Percentiles rank a stretch among this genome's conserved stretches.
These are phyloP conservation scores for Gomphus bonarii DNA, from an alignment of 1,284 basidiomycete species.

Conservation along the genomic window DNA sequence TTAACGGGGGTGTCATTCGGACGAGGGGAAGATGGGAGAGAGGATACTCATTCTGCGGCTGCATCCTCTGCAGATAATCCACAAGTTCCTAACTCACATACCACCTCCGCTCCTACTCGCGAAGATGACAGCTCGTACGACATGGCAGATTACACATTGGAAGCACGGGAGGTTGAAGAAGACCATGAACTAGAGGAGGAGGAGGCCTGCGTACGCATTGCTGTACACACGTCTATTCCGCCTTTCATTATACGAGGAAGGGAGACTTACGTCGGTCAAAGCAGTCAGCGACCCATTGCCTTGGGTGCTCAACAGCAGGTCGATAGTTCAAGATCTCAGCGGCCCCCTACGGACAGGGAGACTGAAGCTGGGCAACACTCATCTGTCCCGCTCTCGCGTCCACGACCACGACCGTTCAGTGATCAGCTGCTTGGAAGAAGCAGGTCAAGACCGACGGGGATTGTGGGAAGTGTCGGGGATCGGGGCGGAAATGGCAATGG, in stretches of 20 bases:
- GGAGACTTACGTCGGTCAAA: neutral
- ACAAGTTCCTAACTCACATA: neutral
- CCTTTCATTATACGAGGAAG: neutral
- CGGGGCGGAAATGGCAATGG: neutral
- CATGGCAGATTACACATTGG: neutral
- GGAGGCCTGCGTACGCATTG: constrained; percentile 6
- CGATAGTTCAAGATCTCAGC: no score
- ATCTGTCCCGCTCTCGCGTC: constrained; percentile 29
- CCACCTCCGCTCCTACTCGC: neutral
- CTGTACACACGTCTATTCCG: neutral
- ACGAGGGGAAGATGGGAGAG: constrained; percentile 1
- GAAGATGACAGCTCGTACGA: neutral
- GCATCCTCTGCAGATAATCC: neutral
- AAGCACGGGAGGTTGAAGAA: constrained; percentile 14
- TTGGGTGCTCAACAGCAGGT: no score
- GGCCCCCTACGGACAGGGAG: neutral
- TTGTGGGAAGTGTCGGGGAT: neutral
- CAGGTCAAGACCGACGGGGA: neutral
- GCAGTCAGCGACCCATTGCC: no score
- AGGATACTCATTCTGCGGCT: neutral
- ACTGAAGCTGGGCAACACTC: neutral
- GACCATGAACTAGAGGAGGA: constrained; percentile 15
- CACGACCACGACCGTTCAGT: constrained; percentile 46
- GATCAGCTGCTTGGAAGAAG: constrained; percentile 44
- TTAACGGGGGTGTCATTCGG: neutral